Evolutionary conservation across 371 early-diverging fungal species (phyloP).

Genomic region (Mortierella polycephala): DNA sequence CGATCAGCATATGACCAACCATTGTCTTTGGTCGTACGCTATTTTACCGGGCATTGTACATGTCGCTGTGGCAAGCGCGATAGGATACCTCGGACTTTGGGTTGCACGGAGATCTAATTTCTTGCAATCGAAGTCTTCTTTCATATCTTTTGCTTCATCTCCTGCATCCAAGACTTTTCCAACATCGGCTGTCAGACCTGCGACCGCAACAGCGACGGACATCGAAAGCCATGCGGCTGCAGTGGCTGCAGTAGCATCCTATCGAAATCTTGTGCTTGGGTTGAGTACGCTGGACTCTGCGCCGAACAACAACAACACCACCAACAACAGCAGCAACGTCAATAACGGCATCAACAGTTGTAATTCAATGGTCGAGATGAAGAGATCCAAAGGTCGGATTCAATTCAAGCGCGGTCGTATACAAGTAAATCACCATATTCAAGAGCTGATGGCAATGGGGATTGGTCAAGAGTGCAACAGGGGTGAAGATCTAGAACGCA

Average conservation of each 20-base stretch:
- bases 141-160: not conserved
- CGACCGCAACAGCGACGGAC: not conserved
- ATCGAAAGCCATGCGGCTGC: not conserved
- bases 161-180: not conserved
- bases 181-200: not conserved
- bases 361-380: not conserved
- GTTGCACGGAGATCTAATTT: slow-evolving; percentile 26
- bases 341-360: not conserved
- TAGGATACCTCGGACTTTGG: slow-evolving; percentile 38
- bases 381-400: slow-evolving; percentile 9
- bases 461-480: slow-evolving; percentile 14
- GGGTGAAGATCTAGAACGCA: not conserved
- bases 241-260: not conserved
- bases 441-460: slow-evolving; percentile 39
- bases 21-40: slow-evolving; percentile 41
- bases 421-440: slow-evolving; percentile 46
- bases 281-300: slow-evolving; percentile 4
- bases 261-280: slow-evolving; percentile 14
- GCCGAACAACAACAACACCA: not conserved
- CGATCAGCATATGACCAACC: slow-evolving; percentile 41
- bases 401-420: slow-evolving; percentile 42
- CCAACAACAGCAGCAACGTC: not conserved
- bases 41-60: slow-evolving; percentile 32
- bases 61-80: not conserved
- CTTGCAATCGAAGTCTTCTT: not conserved